Percentiles rank a stretch among this genome's conserved stretches.
These are phyloP conservation scores for Tephrocybe sp. DNA, from an alignment of 768 basidiomycete species.

Conservation along the genomic window DNA sequence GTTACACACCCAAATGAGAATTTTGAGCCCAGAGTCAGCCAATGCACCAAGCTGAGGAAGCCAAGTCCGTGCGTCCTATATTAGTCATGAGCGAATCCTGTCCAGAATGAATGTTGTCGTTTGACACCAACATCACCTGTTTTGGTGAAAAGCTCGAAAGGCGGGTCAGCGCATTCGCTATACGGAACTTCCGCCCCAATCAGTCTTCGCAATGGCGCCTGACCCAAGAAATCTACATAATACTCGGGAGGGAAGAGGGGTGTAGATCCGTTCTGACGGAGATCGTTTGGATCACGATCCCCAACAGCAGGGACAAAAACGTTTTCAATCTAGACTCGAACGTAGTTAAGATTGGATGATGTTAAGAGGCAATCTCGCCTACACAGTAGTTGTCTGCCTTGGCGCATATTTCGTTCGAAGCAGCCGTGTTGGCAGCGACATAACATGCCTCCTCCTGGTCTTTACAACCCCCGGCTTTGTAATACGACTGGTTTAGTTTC, in stretches of 20 bases:
- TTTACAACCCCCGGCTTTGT: slow-evolving; percentile 45
- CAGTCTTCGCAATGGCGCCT: slow-evolving; percentile 22
- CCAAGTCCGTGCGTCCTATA: slow-evolving; percentile 51
- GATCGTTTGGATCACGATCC: slow-evolving; percentile 51
- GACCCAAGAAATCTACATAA: slow-evolving; percentile 45
- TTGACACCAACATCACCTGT: slow-evolving; percentile 53
- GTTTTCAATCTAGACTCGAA: slow-evolving; percentile 37
- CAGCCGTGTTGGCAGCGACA: slow-evolving; percentile 43
- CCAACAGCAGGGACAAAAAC: slow-evolving; percentile 52
- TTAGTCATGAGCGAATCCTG: background rate
- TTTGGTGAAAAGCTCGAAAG: slow-evolving; percentile 36
- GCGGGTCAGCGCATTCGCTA: slow-evolving; percentile 44
- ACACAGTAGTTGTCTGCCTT: slow-evolving; percentile 58
- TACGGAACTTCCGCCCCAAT: slow-evolving; percentile 56
- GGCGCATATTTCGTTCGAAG: slow-evolving; percentile 48
- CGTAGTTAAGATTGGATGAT: background rate
- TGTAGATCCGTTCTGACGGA: slow-evolving; percentile 52
- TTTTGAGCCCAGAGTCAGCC: slow-evolving; percentile 40
- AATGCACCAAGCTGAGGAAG: slow-evolving; percentile 48
- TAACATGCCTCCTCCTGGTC: slow-evolving; percentile 57
- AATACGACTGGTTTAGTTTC: slow-evolving; percentile 48
- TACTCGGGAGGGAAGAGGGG: slow-evolving; percentile 52
- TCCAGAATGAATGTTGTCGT: background rate
- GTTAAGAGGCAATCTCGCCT: slow-evolving; percentile 14
- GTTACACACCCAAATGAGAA: slow-evolving; percentile 44